A percentile compares a stretch with the other conserved stretches of the same genome.
These are phyloP conservation scores for Dacryopinax primogenitus DNA, from an alignment of 768 basidiomycete species.

Conservation along the genomic window DNA sequence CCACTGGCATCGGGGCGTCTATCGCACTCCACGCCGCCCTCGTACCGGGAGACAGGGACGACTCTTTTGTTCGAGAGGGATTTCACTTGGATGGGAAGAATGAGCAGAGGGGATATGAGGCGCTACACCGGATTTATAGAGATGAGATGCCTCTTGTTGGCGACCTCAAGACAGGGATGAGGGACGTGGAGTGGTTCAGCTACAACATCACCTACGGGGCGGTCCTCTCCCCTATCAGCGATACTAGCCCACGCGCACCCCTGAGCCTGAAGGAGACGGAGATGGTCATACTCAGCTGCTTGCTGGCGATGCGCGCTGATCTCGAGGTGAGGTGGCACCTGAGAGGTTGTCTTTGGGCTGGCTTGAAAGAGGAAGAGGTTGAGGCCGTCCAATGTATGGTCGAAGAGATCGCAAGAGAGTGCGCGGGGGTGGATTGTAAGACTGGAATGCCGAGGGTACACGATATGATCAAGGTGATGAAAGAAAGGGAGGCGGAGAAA, in stretches of 20 bases:
- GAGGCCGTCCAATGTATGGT: constrained; percentile 7
- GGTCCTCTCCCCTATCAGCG: constrained; percentile 6
- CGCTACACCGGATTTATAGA: not conserved
- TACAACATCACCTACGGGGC: constrained; percentile 7
- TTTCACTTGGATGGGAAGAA: not conserved
- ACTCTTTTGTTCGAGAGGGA: not conserved
- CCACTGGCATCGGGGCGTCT: not conserved
- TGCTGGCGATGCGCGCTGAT: not conserved
- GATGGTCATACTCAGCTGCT: constrained; percentile 4
- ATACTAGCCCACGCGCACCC: not conserved
- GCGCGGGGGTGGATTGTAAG: not conserved
- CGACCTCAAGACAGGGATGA: not conserved
- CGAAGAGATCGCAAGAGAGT: constrained; percentile 6
- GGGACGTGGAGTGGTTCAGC: constrained; percentile 7
- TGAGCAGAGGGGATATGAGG: not conserved
- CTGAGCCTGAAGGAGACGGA: constrained; percentile 7
- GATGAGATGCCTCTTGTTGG: constrained; percentile 6
- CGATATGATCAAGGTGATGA: not conserved
- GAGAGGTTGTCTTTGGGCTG: not conserved
- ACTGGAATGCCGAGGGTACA: constrained; percentile 11
- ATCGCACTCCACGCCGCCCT: constrained; percentile 5
- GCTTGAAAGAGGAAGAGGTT: constrained; percentile 7
- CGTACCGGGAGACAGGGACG: not conserved
- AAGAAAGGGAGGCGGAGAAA: not conserved
- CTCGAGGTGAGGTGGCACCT: constrained; percentile 9